phyloP scores from a whole-genome alignment of 441 rosid species.

The Syzygium malaccense region DNA sequence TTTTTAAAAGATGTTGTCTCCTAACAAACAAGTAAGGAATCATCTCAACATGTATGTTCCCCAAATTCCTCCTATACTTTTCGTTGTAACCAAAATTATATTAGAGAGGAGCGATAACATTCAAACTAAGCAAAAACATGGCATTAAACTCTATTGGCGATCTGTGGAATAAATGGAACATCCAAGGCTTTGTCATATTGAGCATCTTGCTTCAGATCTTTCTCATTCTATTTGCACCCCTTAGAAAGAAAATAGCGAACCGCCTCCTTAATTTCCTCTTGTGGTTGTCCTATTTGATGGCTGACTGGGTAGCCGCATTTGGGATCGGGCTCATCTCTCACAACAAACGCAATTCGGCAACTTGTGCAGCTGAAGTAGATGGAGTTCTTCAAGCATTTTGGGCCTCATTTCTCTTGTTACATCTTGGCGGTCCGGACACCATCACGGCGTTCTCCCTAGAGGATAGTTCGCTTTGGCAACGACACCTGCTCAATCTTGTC shows the following conservation, averaged over 20 bases:
- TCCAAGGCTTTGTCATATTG: background rate
- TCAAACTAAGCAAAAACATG: background rate
- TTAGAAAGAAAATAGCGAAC: background rate
- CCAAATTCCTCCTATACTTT: background rate
- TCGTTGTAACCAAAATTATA: background rate
- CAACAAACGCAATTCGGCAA: rapidly evolving
- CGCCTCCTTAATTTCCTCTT: background rate
- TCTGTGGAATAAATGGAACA: background rate
- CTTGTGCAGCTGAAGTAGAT: rapidly evolving
- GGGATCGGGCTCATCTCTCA: background rate
- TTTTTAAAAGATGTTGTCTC: background rate
- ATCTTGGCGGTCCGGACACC: background rate
- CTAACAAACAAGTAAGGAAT: background rate
- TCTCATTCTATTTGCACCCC: background rate
- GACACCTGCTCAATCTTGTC: background rate
- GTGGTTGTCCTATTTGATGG: background rate
- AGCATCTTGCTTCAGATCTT: background rate
- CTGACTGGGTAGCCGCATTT: background rate
- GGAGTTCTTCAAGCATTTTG: background rate
- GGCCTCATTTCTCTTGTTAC: background rate
- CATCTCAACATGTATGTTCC: background rate
- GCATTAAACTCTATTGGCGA: rapidly evolving
- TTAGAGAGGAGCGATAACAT: background rate
- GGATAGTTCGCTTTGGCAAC: rapidly evolving
- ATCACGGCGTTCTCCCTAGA: background rate